Base-by-base conservation (phyloP, 2,329 filamentous ascomycete species). In the Dichotomopilus funicola region DNA sequence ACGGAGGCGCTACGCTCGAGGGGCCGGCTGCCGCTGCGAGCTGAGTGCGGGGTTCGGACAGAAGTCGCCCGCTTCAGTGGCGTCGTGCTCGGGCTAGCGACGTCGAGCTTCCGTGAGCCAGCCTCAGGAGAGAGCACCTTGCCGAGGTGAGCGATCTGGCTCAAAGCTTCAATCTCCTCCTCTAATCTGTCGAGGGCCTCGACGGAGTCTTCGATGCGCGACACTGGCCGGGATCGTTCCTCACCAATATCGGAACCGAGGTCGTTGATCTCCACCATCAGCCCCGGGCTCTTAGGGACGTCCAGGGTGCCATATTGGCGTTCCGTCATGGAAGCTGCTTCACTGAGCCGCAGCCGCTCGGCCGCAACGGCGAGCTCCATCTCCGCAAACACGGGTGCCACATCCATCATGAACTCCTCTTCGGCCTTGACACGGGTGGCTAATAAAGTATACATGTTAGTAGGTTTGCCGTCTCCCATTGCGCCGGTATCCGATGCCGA, bases 201-300 rank as follows among this genome's bases (percentile, higher is more conserved):
- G 7, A 86, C 70, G 1, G 82, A 85, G 64, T 85, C 82, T 64
- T 86, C 83, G 49, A 86, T 85, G 13, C 80, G 77, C 33, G 76
- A 67, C 40, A 68, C 65, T 46, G 67, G 55, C 9, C 57, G 46
- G 5, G 58, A 50, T 4, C 49, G 56, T n/a, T 63, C 59, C 10
- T 49, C 37, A 42, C 50, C 55, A 27, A 27, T n/a, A 19, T 47
- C 44, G 9, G 33, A 35, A 46, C 54, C 58, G 34, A 56, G 51
- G 13, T 57, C 54, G 41, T 58, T 56, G 19, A 54, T 40, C n/a
- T 49, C 49, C 37, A 58, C 37, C 4, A 50, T 37, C n/a, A 50
- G 36, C 46, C 55, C 54, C 10, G 60, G 55, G 3, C 34, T 54
- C 40, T 52, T 57, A 13, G 54, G 57, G 27, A 31, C 13, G 6